Base-by-base conservation (phyloP, 2,329 filamentous ascomycete species). In the Bipolaris sorokiniana region DNA sequence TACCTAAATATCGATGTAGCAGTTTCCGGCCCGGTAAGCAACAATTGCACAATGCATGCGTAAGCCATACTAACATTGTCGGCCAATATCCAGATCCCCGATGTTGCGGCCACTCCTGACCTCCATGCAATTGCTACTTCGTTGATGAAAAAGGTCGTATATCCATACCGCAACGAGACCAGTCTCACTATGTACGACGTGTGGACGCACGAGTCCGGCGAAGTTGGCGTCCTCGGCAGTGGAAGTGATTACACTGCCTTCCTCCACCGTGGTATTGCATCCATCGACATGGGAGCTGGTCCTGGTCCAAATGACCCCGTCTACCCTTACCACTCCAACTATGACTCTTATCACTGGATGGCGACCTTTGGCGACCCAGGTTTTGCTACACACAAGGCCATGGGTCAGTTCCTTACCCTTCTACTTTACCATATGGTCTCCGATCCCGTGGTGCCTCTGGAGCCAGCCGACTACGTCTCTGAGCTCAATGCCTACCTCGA, bases 1-100 rank as follows among this genome's bases (percentile, higher is more conserved):
- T 83, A 84, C 49, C 73, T 84, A 46, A 84, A 84, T 64, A 72
- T 84, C 33, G 82, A 84, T 42, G 75, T 82, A 2, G 82, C 80
- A 0, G 77, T 79, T 2, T 40, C 48, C 1, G 48, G 48, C 5
- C 48, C 48, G 26, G 46, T 48, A 48, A 48, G 46, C 20, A 26
- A 28, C 10, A 26, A 16, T 4, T 7, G 20, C 9, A 16, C 13
- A 16, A 4, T 15, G 11, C 13, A 22, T 6, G 13, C 5, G n/a
- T 48, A 11, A 38, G 6, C 7, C 1, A 36, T 38, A 22, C 46
- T 48, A 15, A 48, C 22, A 5, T 6, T 76, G 77, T 5, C 82
- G 82, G 0, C 78, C 75, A 22, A 3, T 18, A 4, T 48, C 13
- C 38, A 48, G 46, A 70, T 77, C 5, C 79, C 73, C 4, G 71